phyloP scores from a whole-genome alignment of 2,329 filamentous ascomycete species.

The Emydomyces testavorans region DNA sequence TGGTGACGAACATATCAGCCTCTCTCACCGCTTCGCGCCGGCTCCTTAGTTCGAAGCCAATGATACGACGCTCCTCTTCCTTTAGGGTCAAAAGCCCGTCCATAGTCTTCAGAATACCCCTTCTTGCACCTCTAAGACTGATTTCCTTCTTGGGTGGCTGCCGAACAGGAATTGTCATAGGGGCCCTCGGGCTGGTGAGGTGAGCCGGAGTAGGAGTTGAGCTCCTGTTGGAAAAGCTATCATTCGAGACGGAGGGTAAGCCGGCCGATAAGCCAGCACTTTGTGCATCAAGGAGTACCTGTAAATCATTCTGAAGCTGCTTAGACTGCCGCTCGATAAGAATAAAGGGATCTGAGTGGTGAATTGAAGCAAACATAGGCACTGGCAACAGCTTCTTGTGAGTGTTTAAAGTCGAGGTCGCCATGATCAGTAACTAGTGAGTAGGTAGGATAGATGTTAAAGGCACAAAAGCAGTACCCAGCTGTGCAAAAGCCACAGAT shows the following conservation, averaged over 20 bases:
- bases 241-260: conserved; percentile 34
- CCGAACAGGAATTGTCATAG: conserved; percentile 29
- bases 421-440: background rate
- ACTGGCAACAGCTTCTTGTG: conserved; percentile 19
- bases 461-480: background rate
- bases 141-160: conserved; percentile 37
- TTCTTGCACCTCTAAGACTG: conserved; percentile 43
- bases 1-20: conserved; percentile 42
- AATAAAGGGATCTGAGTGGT: conserved; percentile 36
- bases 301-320: conserved; percentile 46
- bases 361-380: conserved; percentile 23
- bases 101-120: conserved; percentile 48
- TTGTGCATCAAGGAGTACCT: conserved; percentile 50
- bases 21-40: conserved; percentile 39
- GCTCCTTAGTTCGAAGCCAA: conserved; percentile 38
- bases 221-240: conserved; percentile 38
- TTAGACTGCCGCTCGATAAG: conserved; percentile 42
- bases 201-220: conserved; percentile 26
- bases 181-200: conserved; percentile 23
- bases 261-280: conserved; percentile 46
- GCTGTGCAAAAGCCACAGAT: background rate
- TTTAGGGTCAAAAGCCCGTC: conserved; percentile 46
- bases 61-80: conserved; percentile 43
- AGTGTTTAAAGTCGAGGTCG: background rate
- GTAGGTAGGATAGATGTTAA: background rate